Base-by-base conservation (phyloP, 202 grass and related monocot genomes). In the Eragrostis tef region DNA sequence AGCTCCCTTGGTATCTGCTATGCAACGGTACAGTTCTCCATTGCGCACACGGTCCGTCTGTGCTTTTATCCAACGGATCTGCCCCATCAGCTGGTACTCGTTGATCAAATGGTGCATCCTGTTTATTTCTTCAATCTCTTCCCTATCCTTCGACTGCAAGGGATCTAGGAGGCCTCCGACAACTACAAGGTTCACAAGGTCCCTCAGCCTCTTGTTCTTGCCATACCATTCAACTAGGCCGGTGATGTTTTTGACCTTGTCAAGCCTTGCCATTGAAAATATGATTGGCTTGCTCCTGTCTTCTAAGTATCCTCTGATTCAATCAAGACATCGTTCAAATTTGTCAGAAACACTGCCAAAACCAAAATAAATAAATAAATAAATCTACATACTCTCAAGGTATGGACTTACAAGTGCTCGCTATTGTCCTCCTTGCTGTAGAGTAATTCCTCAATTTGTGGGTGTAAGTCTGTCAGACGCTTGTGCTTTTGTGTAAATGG, bases 201-300 rank as follows among this genome's bases (percentile, higher is more conserved):
- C 90, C 83, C 89, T 90, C 54, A 99, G 70, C 78, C 67, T 85
- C 85, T 93, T 99, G 85, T 90, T 91, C 71, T 95, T 88, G 7
- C 90, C 92, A 17, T 95, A 99, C 90, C 86, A 99, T 65, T 99
- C 96, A 3, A 99, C 96, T 21, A 99, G 75, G 53, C 96, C 92
- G 11, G 90, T 95, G 34, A 99, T 95, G 67, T 99, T 99, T 82
- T 99, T 99, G 66, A 99, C 92, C 34, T 88, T 93, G 74, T 99
- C 96, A 6, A 99, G 89, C 84, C 96, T 92, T 31, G 96, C 90
- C 96, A 99, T 99, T 0, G 96, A 99, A 90, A 99, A 99, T 65
- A 99, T 75, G 74, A 99, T 90, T 29, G 96, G 95, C 75, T 93
- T 98, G 60, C 52, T 94, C 69, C 60, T 89, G 84, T 98, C 90